phyloP scores from a whole-genome alignment of 1,284 basidiomycete species.

The Leccinum variabile region DNA sequence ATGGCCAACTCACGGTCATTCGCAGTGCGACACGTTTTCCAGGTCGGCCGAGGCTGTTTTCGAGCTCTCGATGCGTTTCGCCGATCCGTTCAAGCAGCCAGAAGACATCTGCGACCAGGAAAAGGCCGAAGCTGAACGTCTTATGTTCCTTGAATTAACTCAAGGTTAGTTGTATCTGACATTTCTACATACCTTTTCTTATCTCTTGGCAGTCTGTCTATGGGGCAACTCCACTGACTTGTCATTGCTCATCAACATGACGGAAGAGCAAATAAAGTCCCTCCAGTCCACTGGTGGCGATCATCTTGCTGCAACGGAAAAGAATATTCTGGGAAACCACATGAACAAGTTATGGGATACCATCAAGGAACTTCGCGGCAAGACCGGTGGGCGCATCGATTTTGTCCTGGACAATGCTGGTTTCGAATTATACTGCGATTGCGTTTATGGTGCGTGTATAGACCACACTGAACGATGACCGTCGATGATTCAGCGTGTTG shows the following conservation, averaged over 20 bases:
- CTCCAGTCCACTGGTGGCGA: constrained; percentile 98
- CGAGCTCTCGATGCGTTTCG: constrained; percentile 92
- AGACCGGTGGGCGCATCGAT: constrained; percentile 83
- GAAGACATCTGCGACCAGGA: constrained; percentile 55
- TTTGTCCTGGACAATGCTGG: constrained; percentile 90
- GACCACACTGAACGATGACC: neutral
- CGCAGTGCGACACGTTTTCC: constrained; percentile 91
- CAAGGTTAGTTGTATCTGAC: constrained; percentile 53
- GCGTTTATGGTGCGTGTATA: constrained; percentile 81
- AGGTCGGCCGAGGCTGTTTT: constrained; percentile 93
- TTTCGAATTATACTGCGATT: constrained; percentile 96
- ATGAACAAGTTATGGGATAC: constrained; percentile 81
- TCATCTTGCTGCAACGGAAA: constrained; percentile 92
- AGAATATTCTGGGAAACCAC: constrained; percentile 91
- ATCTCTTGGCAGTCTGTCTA: constrained; percentile 69
- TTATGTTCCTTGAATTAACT: constrained; percentile 93
- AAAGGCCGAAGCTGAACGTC: constrained; percentile 75
- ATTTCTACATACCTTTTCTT: constrained; percentile 1
- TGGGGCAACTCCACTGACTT: constrained; percentile 98
- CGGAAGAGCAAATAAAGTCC: constrained; percentile 96
- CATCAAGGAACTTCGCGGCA: constrained; percentile 66
- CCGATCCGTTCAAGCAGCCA: constrained; percentile 75
- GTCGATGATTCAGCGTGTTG: constrained; percentile 11
- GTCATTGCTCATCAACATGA: constrained; percentile 97
- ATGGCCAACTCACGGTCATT: constrained; percentile 13